Percentiles rank a stretch among this genome's conserved stretches.
Conservation (phyloP, 208 protist species). For the Trypanosoma cruzi region DNA sequence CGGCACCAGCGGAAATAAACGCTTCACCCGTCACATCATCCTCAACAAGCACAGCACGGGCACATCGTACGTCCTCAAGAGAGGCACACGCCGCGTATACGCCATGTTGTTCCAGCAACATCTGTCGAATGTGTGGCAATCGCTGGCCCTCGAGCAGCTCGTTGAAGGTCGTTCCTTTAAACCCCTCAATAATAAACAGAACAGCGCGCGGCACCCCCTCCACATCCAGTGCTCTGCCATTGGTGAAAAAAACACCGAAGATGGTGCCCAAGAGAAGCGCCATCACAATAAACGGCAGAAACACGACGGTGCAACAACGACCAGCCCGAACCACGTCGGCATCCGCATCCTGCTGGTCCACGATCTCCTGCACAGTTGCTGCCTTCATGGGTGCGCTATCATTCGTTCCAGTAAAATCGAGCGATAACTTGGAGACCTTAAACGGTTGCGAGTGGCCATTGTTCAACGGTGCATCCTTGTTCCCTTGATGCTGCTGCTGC, state of each 20-base stretch:
- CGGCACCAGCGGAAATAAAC: constrained; percentile 44
- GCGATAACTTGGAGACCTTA: not conserved
- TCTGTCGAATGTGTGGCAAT: constrained; percentile 57
- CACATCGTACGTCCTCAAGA: constrained; percentile 43
- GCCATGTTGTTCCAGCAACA: constrained; percentile 38
- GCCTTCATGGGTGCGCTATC: not conserved
- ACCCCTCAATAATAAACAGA: constrained; percentile 71
- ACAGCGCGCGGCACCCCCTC: constrained; percentile 51
- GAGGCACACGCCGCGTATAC: constrained; percentile 48
- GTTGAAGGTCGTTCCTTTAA: constrained; percentile 58
- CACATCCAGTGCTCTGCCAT: constrained; percentile 38
- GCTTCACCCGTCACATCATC: constrained; percentile 31
- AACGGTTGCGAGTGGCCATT: not conserved
- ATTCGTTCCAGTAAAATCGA: not conserved
- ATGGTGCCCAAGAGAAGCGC: constrained; percentile 40
- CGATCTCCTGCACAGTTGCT: constrained; percentile 63
- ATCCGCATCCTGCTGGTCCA: constrained; percentile 51
- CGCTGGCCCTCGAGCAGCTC: constrained; percentile 43
- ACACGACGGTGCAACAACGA: constrained; percentile 71
- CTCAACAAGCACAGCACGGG: constrained; percentile 55
- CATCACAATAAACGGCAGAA: constrained; percentile 52
- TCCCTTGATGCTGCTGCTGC: no score
- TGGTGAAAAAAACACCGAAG: constrained; percentile 39
- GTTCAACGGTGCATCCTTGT: no score
- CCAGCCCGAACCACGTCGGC: constrained; percentile 42